phyloP scores from a whole-genome alignment of 2,329 filamentous ascomycete genomes.

The Aspergillus neoniger region DNA sequence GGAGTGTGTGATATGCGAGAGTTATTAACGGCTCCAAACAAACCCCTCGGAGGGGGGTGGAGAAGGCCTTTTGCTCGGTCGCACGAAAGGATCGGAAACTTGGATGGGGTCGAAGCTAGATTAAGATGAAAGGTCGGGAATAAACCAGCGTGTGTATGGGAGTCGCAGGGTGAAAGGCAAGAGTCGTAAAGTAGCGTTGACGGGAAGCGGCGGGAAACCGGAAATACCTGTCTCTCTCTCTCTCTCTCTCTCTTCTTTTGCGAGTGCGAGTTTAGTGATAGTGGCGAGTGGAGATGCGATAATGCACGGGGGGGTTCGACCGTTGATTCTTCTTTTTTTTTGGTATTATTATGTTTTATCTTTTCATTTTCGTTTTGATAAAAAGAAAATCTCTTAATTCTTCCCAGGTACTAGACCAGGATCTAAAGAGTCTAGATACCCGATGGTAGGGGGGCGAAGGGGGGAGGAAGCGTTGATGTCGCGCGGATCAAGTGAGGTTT shows the following conservation, averaged over 20 bases:
- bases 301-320: not conserved
- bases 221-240: not conserved
- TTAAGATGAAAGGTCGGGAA: conserved; percentile 4
- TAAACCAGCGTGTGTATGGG: not conserved
- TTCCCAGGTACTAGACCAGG: not conserved
- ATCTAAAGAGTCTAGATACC: not conserved
- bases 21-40: conserved; percentile 2
- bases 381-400: not conserved
- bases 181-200: not conserved
- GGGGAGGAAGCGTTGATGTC: not conserved
- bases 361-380: too few species aligned
- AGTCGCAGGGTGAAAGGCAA: not conserved
- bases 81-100: conserved; percentile 8
- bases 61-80: conserved; percentile 3
- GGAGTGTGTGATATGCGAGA: not conserved
- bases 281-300: not conserved
- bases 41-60: not conserved
- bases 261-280: not conserved
- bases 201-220: conserved; percentile 3
- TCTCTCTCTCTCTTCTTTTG: not conserved
- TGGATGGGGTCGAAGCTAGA: conserved; percentile 6
- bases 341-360: too few species aligned
- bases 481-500: not conserved
- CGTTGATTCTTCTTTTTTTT: not conserved
- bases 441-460: not conserved